Percentiles rank a stretch among this genome's conserved stretches.
Evolutionary conservation across 768 basidiomycete genomes (phyloP).

Genomic region (Termitomyces sp.): DNA sequence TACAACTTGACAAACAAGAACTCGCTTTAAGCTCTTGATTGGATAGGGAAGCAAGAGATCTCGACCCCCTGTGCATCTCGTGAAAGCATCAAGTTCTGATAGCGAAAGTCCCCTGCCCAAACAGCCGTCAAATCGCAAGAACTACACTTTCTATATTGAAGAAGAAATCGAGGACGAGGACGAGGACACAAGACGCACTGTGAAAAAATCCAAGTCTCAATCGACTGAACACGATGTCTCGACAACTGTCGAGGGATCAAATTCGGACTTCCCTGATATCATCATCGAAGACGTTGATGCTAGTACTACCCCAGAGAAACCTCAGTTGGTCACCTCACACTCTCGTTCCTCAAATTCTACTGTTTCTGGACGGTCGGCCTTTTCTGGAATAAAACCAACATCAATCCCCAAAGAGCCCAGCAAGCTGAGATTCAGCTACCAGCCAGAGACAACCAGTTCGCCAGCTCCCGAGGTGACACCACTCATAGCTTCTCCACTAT

Average conservation of each 20-base stretch:
- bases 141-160: constrained; percentile 19
- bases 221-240: constrained; percentile 18
- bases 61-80: constrained; percentile 61
- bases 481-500: not conserved
- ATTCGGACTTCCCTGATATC: constrained; percentile 16
- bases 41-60: constrained; percentile 74
- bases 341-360: not conserved
- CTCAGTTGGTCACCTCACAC: constrained; percentile 7
- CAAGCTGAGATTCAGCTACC: constrained; percentile 71
- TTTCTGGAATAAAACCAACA: constrained; percentile 42
- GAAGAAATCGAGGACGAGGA: constrained; percentile 38
- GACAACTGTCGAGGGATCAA: constrained; percentile 6
- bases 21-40: not conserved
- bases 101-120: constrained; percentile 7
- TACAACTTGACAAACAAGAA: not conserved
- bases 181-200: constrained; percentile 32
- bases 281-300: constrained; percentile 30
- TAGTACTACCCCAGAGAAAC: constrained; percentile 11
- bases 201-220: constrained; percentile 49
- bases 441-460: constrained; percentile 40
- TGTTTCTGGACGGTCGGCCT: constrained; percentile 17
- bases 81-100: constrained; percentile 25
- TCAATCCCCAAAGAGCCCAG: constrained; percentile 72
- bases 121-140: constrained; percentile 11
- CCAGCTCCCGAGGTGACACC: constrained; percentile 6